These are phyloP conservation scores for Emergomyces pasteurianus DNA, from an alignment of 2,329 filamentous ascomycete genomes.

Conservation along the genomic window DNA sequence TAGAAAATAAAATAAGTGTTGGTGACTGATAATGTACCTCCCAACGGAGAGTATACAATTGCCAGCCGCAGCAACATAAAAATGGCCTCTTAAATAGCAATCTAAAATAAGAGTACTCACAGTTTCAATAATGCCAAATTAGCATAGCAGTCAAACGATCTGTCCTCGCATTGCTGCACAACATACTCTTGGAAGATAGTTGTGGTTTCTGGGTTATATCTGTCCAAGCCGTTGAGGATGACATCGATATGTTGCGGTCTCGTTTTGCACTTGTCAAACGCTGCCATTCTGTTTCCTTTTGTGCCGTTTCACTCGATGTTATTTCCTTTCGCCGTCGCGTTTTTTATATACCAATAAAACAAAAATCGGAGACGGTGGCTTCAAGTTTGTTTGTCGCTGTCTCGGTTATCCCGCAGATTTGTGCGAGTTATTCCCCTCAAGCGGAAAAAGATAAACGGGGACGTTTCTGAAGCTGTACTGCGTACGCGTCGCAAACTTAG, in stretches of 20 bases:
- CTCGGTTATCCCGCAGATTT: background rate
- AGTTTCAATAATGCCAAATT: constrained; percentile 94
- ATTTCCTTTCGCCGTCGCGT: too few relatives aligned
- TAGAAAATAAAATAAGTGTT: background rate
- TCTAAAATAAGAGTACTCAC: constrained; percentile 42
- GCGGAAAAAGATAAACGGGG: background rate
- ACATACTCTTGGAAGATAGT: constrained; percentile 90
- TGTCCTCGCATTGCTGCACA: constrained; percentile 83
- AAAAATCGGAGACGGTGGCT: background rate
- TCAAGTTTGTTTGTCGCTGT: background rate
- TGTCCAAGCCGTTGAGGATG: constrained; percentile 94
- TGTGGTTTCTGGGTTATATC: constrained; percentile 97
- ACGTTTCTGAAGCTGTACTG: background rate
- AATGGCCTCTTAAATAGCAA: constrained; percentile 1
- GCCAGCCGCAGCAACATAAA: constrained; percentile 8
- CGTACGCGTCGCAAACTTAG: background rate
- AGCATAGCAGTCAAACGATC: constrained; percentile 90
- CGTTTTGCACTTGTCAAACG: constrained; percentile 81
- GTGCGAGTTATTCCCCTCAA: background rate
- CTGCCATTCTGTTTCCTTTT: constrained; percentile 12
- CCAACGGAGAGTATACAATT: background rate
- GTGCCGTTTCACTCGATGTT: constrained; percentile 6
- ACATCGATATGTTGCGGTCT: constrained; percentile 81
- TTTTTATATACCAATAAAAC: too few relatives aligned
- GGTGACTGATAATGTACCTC: background rate